Evolutionary conservation across 768 basidiomycete genomes (phyloP), one percentile per base, ranked within the genome.

Genomic region (Favolaschia claudopus): DNA sequence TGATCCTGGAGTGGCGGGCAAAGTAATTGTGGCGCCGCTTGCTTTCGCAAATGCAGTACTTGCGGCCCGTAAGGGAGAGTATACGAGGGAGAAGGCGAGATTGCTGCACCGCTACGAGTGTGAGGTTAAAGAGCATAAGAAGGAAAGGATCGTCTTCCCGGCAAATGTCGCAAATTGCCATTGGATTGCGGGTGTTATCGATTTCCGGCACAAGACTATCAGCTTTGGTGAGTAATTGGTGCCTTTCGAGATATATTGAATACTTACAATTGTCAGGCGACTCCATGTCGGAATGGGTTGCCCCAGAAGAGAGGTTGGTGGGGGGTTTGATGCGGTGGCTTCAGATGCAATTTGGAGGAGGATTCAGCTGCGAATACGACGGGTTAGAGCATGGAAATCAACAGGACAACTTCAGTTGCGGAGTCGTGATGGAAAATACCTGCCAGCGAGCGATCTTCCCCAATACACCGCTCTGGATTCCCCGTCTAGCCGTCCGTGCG

Each of bases 1-100:
- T 13, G 51, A 48, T 61, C 55, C 44, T 15, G 44, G 51, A 43
- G 37, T 57, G 15, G 31, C 43, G 2, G 58, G 19, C 10, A 56
- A 50, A 22, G 48, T 62, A 3, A 43, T 60, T 1, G 34, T 66
- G 28, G 53, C 64, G 6, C 34, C 38, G 3, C 56, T 65, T 14
- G 19, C 42, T 29, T 65, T 62, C 31, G 34, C 59, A 1, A 10
- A 19, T 7, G 37, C 50, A 8, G 31, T 55, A 12, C 37, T 31
- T 25, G 39, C 56, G 10, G 31, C 3, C 15, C 43, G 40, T n/a
- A 51, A 53, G 12, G 40, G 40, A 17, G 22, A 24, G 13, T 53
- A 42, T 22, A 17, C 51, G 25, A 40, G 33, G 29, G 5, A 15
- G 5, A 14, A 31, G n/a, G 1, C 40, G 1, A 20, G 14, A 7